Evolutionary conservation across 176 grass and related monocot species (phyloP).

Genomic region (Stipa capillata): DNA sequence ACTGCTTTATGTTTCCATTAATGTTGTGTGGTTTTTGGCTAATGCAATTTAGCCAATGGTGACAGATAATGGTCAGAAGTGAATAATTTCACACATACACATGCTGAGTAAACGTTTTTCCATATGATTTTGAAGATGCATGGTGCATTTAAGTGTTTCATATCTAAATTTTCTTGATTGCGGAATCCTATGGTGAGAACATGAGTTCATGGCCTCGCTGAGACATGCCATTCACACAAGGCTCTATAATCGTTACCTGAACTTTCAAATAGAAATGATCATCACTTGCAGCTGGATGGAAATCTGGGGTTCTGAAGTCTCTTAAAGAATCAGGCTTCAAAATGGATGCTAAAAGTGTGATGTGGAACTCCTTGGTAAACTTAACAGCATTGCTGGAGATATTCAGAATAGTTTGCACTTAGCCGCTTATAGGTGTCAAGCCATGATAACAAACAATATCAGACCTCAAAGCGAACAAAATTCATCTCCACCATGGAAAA

Average conservation of each 20-base stretch:
- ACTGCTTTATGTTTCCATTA: too few relatives aligned
- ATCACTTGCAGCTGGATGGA: too few relatives aligned
- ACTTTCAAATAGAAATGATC: too few relatives aligned
- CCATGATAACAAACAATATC: not conserved
- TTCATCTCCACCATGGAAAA: too few relatives aligned
- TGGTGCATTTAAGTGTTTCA: not conserved
- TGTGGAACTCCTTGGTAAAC: constrained; percentile 70
- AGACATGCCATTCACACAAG: not conserved
- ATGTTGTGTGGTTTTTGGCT: too few relatives aligned
- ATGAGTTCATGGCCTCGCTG: not conserved
- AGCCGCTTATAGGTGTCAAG: not conserved
- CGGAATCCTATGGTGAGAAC: not conserved
- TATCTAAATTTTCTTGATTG: not conserved
- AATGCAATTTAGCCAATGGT: too few relatives aligned
- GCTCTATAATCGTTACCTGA: constrained; percentile 24
- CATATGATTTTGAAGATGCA: not conserved
- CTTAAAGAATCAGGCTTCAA: constrained; percentile 59
- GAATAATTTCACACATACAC: not conserved
- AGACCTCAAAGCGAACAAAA: not conserved
- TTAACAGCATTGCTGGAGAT: too few relatives aligned
- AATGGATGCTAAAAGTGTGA: constrained; percentile 59
- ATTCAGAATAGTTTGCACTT: not conserved
- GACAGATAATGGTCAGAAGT: not conserved
- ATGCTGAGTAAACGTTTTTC: not conserved
- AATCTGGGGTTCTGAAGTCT: too few relatives aligned